phyloP scores from a whole-genome alignment of 148 eudicot species.

The Fagopyrum esculentum region DNA sequence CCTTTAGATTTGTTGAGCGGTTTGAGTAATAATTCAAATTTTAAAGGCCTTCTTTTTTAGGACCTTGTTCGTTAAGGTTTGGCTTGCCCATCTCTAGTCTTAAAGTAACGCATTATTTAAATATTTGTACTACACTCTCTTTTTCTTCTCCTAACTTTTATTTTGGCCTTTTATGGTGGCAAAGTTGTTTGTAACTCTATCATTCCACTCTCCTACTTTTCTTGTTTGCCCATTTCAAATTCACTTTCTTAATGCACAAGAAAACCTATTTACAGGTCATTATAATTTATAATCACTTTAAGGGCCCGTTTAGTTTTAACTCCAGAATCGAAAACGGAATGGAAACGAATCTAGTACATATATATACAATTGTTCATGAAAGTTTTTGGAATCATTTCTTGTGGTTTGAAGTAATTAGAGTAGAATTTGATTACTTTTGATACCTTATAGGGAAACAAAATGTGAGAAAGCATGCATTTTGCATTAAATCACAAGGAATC shows the following conservation, averaged over 20 bases:
- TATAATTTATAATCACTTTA: too few species aligned
- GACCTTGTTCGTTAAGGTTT: background rate
- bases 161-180: background rate
- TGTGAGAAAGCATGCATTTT: too few species aligned
- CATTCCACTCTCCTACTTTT: background rate
- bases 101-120: background rate
- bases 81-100: background rate
- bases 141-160: background rate
- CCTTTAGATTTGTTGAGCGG: background rate
- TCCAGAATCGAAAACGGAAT: too few species aligned
- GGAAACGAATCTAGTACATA: too few species aligned
- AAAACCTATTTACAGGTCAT: background rate
- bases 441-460: too few species aligned
- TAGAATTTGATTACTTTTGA: too few species aligned
- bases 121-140: background rate
- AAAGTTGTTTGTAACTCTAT: conserved; percentile 3
- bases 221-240: background rate
- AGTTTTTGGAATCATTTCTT: too few species aligned
- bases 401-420: too few species aligned
- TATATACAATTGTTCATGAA: too few species aligned
- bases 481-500: too few species aligned
- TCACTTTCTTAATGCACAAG: background rate
- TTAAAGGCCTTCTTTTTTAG: too few species aligned
- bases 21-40: background rate
- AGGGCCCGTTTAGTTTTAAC: too few species aligned